Evolutionary conservation across 2,329 filamentous ascomycete genomes (phyloP).

Genomic region (Trichoderma oligosporum): DNA sequence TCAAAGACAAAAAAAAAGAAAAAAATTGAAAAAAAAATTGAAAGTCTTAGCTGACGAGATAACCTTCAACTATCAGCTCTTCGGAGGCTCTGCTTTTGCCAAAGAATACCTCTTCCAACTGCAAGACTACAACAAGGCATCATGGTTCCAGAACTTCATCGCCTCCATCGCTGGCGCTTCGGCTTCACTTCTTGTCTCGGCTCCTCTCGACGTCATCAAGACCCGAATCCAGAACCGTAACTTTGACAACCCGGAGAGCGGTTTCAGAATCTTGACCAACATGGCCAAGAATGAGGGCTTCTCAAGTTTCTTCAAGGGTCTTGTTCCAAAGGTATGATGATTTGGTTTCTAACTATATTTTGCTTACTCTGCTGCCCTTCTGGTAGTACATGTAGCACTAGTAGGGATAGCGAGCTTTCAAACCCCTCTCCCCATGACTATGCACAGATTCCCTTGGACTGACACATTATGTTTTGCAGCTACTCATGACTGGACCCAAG

Average conservation of each 20-base stretch:
- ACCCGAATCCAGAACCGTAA: conserved; percentile 97
- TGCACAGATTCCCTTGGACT: conserved; percentile 19
- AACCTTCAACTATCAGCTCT: conserved; percentile 58
- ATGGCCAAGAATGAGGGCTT: conserved; percentile 91
- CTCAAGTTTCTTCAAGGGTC: conserved; percentile 91
- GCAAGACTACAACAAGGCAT: conserved; percentile 89
- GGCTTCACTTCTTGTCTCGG: conserved; percentile 93
- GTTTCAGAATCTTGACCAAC: conserved; percentile 84
- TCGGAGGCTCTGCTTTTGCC: conserved; percentile 93
- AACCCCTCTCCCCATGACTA: neutral
- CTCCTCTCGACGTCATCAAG: conserved; percentile 95
- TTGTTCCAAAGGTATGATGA: conserved; percentile 73
- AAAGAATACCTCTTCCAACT: conserved; percentile 94
- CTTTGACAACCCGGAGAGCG: conserved; percentile 95
- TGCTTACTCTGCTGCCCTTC: too few species aligned
- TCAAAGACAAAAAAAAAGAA: neutral
- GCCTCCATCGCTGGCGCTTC: conserved; percentile 94
- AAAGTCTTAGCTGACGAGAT: neutral
- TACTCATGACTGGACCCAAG: conserved; percentile 98
- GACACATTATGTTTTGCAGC: conserved; percentile 41
- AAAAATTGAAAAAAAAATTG: neutral
- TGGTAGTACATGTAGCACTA: neutral
- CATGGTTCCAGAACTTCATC: conserved; percentile 95
- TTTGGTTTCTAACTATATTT: too few species aligned
- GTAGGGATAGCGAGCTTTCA: neutral